These are phyloP conservation scores for Tolypocladium album DNA, from an alignment of 2,329 filamentous ascomycete species.

Conservation along the genomic window DNA sequence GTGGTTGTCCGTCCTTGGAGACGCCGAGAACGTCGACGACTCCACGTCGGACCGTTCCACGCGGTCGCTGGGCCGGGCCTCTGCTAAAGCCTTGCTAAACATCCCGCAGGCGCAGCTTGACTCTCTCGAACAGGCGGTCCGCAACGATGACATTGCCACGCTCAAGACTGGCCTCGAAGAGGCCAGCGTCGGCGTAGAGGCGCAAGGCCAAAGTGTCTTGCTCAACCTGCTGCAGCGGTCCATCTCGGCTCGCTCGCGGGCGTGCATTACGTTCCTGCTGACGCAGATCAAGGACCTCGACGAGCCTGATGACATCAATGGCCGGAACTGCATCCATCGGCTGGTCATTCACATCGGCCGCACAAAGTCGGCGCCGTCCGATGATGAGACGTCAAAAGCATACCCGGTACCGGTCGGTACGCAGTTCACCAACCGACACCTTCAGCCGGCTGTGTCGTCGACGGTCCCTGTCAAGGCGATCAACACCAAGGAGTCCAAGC, in stretches of 20 bases:
- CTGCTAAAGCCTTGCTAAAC: conserved; percentile 64
- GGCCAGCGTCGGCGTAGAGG: conserved; percentile 32
- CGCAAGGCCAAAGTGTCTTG: conserved; percentile 52
- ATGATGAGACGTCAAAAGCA: conserved; percentile 42
- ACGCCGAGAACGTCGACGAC: conserved; percentile 68
- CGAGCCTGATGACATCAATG: conserved; percentile 86
- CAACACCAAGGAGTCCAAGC: conserved; percentile 56
- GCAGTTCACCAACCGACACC: conserved; percentile 57
- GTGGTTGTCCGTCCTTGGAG: conserved; percentile 76
- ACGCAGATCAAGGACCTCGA: conserved; percentile 60
- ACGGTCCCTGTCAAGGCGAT: conserved; percentile 47
- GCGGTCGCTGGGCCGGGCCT: conserved; percentile 65
- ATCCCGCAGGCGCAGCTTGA: conserved; percentile 60
- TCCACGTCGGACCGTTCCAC: conserved; percentile 62
- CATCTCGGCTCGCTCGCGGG: conserved; percentile 58
- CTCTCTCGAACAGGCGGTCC: conserved; percentile 59
- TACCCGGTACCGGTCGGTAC: conserved; percentile 36
- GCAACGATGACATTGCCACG: conserved; percentile 50
- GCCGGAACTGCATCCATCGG: conserved; percentile 85
- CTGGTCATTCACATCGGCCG: conserved; percentile 87
- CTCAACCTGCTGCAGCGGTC: conserved; percentile 70
- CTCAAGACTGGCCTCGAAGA: conserved; percentile 48
- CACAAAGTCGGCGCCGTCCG: conserved; percentile 40
- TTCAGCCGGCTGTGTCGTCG: conserved; percentile 67
- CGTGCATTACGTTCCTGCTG: conserved; percentile 63